Percentiles rank a stretch among this genome's conserved stretches.
Evolutionary conservation across 192 early-diverging fungal genomes (phyloP).

Genomic region (Coemansia sp.): DNA sequence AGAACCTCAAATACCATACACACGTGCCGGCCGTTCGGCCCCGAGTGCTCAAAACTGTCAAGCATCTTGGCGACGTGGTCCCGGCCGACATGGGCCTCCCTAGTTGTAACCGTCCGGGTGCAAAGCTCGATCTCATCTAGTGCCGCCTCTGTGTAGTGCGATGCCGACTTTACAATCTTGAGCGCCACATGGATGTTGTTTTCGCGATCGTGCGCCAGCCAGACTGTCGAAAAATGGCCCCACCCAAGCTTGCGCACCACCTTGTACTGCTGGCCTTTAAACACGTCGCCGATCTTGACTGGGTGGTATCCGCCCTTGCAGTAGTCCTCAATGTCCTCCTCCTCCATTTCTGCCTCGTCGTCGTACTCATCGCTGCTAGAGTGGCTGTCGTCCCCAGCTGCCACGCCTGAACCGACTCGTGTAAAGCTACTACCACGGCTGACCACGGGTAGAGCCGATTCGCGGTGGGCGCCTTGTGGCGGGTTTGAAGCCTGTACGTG

Average conservation of each 20-base stretch:
- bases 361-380: slow-evolving; percentile 44
- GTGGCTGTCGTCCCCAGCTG: slow-evolving; percentile 2
- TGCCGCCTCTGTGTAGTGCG: slow-evolving; percentile 94
- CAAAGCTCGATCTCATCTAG: slow-evolving; percentile 95
- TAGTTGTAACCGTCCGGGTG: slow-evolving; percentile 65
- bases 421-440: slow-evolving; percentile 2
- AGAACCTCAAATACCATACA: slow-evolving; percentile 98
- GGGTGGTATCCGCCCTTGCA: slow-evolving; percentile 94
- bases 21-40: slow-evolving; percentile 88
- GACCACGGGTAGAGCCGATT: neutral
- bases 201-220: slow-evolving; percentile 82
- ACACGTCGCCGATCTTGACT: slow-evolving; percentile 77
- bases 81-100: slow-evolving; percentile 38
- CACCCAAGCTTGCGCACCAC: slow-evolving; percentile 93
- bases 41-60: slow-evolving; percentile 89
- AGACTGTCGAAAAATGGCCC: slow-evolving; percentile 99
- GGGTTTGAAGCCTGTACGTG: slow-evolving; percentile 2
- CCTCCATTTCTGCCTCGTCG: slow-evolving; percentile 63
- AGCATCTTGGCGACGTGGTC: slow-evolving; percentile 79
- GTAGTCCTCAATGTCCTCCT: slow-evolving; percentile 91
- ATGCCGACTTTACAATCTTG: slow-evolving; percentile 96
- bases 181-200: slow-evolving; percentile 83
- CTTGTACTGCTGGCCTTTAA: slow-evolving; percentile 77
- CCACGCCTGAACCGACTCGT: slow-evolving; percentile 2
- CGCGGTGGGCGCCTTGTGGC: neutral